Evolutionary conservation across 2,329 filamentous ascomycete species (phyloP).

Genomic region (Thielaviopsis populi): DNA sequence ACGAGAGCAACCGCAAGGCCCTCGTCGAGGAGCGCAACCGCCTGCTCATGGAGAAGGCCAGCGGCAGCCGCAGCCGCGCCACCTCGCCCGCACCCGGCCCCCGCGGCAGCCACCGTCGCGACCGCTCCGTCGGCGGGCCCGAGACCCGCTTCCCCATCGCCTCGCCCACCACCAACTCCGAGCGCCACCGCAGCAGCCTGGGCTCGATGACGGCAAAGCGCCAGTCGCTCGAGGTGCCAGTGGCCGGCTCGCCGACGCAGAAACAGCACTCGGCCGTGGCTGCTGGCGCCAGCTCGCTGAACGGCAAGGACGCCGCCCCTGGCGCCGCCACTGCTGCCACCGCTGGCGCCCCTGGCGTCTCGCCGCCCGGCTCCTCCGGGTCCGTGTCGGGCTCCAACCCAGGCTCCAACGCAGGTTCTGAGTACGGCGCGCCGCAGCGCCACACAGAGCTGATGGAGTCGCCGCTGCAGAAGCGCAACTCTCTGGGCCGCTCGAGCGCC

Average conservation of each 20-base stretch:
- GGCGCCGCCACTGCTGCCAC: slow-evolving; percentile 16
- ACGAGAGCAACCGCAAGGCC: slow-evolving; percentile 87
- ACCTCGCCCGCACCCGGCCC: slow-evolving; percentile 55
- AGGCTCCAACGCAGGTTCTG: not conserved
- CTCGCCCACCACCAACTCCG: slow-evolving; percentile 41
- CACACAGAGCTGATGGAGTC: slow-evolving; percentile 20
- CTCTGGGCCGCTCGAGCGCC: slow-evolving; percentile 37
- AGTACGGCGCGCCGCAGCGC: slow-evolving; percentile 10
- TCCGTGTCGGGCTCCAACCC: slow-evolving; percentile 1
- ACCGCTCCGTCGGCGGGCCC: slow-evolving; percentile 58
- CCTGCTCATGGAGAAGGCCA: slow-evolving; percentile 55
- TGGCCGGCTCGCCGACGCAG: slow-evolving; percentile 23
- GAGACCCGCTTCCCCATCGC: slow-evolving; percentile 78
- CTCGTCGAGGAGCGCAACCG: slow-evolving; percentile 88
- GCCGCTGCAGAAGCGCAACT: slow-evolving; percentile 47
- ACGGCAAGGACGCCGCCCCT: slow-evolving; percentile 18
- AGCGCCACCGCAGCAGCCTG: slow-evolving; percentile 36
- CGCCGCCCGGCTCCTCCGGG: slow-evolving; percentile 6
- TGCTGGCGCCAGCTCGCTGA: slow-evolving; percentile 19
- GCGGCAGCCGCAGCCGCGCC: slow-evolving; percentile 52
- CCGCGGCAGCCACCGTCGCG: slow-evolving; percentile 50
- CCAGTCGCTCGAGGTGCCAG: slow-evolving; percentile 69
- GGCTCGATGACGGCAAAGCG: slow-evolving; percentile 41
- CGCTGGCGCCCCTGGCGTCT: slow-evolving; percentile 15
- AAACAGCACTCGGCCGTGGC: slow-evolving; percentile 18